phyloP scores from a whole-genome alignment of 805 yeast genomes.

The Ogataea siamensis region DNA sequence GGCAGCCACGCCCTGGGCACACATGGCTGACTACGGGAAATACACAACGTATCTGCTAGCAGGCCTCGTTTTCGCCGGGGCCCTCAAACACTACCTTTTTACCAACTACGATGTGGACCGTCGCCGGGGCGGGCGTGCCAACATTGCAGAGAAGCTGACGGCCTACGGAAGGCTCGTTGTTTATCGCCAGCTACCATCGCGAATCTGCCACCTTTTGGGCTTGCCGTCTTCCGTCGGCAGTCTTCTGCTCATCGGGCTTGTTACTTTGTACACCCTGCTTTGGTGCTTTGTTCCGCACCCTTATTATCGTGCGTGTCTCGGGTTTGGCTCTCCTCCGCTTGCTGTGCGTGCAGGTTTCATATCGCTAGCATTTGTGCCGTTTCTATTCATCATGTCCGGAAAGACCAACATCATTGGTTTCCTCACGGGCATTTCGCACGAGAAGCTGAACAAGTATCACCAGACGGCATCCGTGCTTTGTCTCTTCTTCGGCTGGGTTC shows the following conservation, averaged over 20 bases:
- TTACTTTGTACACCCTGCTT: conserved; percentile 35
- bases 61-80: conserved; percentile 36
- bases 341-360: conserved; percentile 52
- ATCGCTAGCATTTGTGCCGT: conserved; percentile 50
- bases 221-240: conserved; percentile 38
- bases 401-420: conserved; percentile 49
- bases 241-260: conserved; percentile 33
- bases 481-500: conserved; percentile 45
- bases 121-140: conserved; percentile 4
- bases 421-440: conserved; percentile 54
- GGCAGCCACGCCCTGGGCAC: conserved; percentile 30
- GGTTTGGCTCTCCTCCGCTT: conserved; percentile 60
- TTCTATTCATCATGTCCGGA: conserved; percentile 49
- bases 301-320: conserved; percentile 50
- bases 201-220: conserved; percentile 37
- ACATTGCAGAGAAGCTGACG: conserved; percentile 20
- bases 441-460: conserved; percentile 51
- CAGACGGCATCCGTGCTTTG: conserved; percentile 45
- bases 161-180: conserved; percentile 34
- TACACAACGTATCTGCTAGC: conserved; percentile 41
- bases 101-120: conserved; percentile 22
- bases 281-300: conserved; percentile 44
- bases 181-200: conserved; percentile 34
- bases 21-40: conserved; percentile 35
- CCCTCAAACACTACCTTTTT: conserved; percentile 30